Evolutionary conservation across 2,329 filamentous ascomycete species (phyloP).

Genomic region (Nigrograna mackinnonii): DNA sequence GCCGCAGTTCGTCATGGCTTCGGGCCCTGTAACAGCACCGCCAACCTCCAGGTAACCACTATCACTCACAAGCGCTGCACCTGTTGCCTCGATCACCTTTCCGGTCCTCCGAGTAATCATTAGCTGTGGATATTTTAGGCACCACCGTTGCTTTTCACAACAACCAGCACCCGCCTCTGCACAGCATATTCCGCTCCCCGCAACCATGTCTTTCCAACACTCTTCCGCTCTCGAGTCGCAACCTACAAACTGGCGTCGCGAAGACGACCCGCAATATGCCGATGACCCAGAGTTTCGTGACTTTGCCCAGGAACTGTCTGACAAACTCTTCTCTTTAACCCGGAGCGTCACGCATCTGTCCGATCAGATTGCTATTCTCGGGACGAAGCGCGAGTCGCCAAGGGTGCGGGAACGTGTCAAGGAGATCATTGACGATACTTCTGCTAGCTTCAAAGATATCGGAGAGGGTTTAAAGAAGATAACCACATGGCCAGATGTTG

Average conservation of each 20-base stretch:
- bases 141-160: not conserved
- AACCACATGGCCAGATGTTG: constrained; percentile 70
- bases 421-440: constrained; percentile 82
- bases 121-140: no score
- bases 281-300: constrained; percentile 92
- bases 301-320: constrained; percentile 80
- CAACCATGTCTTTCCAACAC: constrained; percentile 86
- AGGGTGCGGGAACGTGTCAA: constrained; percentile 89
- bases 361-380: constrained; percentile 82
- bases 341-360: constrained; percentile 84
- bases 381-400: constrained; percentile 89
- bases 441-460: constrained; percentile 84
- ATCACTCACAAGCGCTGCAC: constrained; percentile 10
- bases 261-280: constrained; percentile 74
- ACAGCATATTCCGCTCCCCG: not conserved
- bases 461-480: constrained; percentile 94
- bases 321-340: constrained; percentile 86
- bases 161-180: not conserved
- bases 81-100: no score
- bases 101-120: no score
- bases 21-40: constrained; percentile 17
- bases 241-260: constrained; percentile 67
- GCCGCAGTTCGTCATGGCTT: constrained; percentile 28
- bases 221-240: constrained; percentile 83
- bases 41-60: constrained; percentile 30